Base-by-base conservation (phyloP, 495 filamentous ascomycete species). In the Eremomyces bilateralis region DNA sequence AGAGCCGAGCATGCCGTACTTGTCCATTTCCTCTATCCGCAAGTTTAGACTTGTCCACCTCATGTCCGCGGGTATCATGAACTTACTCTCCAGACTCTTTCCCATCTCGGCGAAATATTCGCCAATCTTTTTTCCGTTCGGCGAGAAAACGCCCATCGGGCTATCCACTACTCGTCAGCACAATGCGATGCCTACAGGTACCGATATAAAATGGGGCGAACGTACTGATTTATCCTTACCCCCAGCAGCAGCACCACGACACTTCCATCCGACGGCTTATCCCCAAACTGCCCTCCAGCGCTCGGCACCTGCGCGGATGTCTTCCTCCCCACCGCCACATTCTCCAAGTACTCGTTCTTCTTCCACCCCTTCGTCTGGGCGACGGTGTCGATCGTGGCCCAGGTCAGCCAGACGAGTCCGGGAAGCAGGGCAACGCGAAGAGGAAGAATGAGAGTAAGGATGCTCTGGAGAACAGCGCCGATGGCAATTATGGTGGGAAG, bases 181-280 rank as follows among this genome's bases (percentile, higher is more conserved):
- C 10, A 6, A 33, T 8, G 15, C 10, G 8, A 15, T 10, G 10
- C 17, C 15, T 33, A 11, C 15, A 8, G 15, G 30, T 17, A 17
- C 15, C 10, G 15, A 8, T 8, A 33, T 8, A 8, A 33, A 8
- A 8, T 13, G 31, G 10, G 18, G 8, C 4, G 27, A 0, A 21
- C 48, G 42, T 38, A 60, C 38, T 61, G 58, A 36, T 64, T 60
- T 6, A 35, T 51, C 10, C 51, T 47, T 17, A 46, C 36, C 12
- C 59, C 61, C 3, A 65, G 44, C 10, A 57, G 38, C 38, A 65
- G 54, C 33, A 60, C 48, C 12, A 53, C 53, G 11, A 65, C 40
- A 13, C 47, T 42, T 21, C 51, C 46, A 15, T 45, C 31, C 15
- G 48, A 45, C 1, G 54, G 42, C 24, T 53, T 42, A 20, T 35